Conservation (phyloP, 2,329 filamentous ascomycete species). For the Colletotrichum sp. region DNA sequence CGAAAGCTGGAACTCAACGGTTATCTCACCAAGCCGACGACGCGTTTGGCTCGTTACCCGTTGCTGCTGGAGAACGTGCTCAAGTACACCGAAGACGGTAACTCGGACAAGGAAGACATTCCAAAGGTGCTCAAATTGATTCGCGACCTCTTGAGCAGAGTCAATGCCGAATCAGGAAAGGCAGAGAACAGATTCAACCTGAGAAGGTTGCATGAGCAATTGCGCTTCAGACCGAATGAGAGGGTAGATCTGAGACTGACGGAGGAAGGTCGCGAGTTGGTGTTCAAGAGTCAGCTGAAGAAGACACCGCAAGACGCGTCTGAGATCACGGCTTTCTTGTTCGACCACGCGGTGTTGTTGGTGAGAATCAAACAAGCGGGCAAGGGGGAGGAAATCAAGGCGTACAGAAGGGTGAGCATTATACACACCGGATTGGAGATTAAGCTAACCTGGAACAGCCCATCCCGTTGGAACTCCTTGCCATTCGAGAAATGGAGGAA, state of each 20-base stretch:
- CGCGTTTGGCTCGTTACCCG: slow-evolving; percentile 91
- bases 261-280: slow-evolving; percentile 88
- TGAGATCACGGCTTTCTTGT: slow-evolving; percentile 93
- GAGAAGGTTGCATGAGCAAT: slow-evolving; percentile 86
- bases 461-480: slow-evolving; percentile 89
- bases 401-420: slow-evolving; percentile 74
- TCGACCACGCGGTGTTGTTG: slow-evolving; percentile 92
- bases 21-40: slow-evolving; percentile 97
- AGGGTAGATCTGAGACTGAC: slow-evolving; percentile 93
- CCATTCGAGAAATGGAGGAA: slow-evolving; percentile 97
- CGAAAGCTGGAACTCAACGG: slow-evolving; percentile 96
- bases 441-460: slow-evolving; percentile 55
- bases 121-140: slow-evolving; percentile 88
- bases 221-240: slow-evolving; percentile 89
- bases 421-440: background rate
- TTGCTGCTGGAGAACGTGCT: slow-evolving; percentile 88
- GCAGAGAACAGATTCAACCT: slow-evolving; percentile 98
- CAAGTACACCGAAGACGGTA: slow-evolving; percentile 90
- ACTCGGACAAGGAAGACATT: slow-evolving; percentile 88
- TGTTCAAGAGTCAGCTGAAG: slow-evolving; percentile 94
- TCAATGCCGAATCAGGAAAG: slow-evolving; percentile 95
- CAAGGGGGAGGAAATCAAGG: slow-evolving; percentile 92
- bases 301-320: slow-evolving; percentile 79
- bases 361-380: slow-evolving; percentile 91
- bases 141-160: slow-evolving; percentile 82